Percentiles rank a stretch among this genome's conserved stretches.
phyloP scores from a whole-genome alignment of 805 yeast genomes.

The Suhomyces emberorum region DNA sequence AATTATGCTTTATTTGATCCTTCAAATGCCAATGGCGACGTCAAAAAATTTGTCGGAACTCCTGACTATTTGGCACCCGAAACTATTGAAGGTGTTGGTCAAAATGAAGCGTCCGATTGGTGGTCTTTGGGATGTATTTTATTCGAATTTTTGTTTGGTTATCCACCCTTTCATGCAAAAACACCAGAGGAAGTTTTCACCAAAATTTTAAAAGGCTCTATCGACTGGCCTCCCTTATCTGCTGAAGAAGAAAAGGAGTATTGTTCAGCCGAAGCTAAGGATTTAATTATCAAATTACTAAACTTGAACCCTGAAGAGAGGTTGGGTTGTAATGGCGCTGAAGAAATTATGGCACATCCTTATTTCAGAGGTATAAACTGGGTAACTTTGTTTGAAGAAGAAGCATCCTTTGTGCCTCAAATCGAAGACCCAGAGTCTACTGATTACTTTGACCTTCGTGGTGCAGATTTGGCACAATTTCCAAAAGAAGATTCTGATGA shows the following conservation, averaged over 20 bases:
- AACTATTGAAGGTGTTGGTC: constrained; percentile 80
- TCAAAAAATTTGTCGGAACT: constrained; percentile 83
- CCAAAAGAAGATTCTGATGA: constrained; percentile 46
- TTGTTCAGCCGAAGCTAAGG: constrained; percentile 68
- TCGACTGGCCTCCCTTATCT: constrained; percentile 79
- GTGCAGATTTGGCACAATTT: constrained; percentile 71
- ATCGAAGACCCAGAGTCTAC: constrained; percentile 81
- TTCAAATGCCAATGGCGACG: constrained; percentile 44
- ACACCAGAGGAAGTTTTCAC: constrained; percentile 79
- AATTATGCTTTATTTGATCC: constrained; percentile 75
- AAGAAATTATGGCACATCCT: constrained; percentile 75
- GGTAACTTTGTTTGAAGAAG: constrained; percentile 65
- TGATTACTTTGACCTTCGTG: constrained; percentile 87
- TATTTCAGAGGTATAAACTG: constrained; percentile 74
- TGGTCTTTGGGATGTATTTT: constrained; percentile 97
- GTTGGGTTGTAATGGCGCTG: constrained; percentile 74
- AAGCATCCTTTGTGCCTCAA: constrained; percentile 80
- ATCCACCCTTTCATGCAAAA: constrained; percentile 88
- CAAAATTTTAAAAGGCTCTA: constrained; percentile 68
- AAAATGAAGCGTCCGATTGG: constrained; percentile 91
- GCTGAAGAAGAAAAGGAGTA: constrained; percentile 49
- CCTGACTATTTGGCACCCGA: constrained; percentile 98
- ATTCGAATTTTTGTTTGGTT: constrained; percentile 88
- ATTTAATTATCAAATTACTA: constrained; percentile 63
- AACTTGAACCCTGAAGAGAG: constrained; percentile 62